Percentiles rank a stretch among this genome's conserved stretches.
Evolutionary conservation across 495 filamentous ascomycete genomes (phyloP).

Genomic region (Podospora appendiculata): DNA sequence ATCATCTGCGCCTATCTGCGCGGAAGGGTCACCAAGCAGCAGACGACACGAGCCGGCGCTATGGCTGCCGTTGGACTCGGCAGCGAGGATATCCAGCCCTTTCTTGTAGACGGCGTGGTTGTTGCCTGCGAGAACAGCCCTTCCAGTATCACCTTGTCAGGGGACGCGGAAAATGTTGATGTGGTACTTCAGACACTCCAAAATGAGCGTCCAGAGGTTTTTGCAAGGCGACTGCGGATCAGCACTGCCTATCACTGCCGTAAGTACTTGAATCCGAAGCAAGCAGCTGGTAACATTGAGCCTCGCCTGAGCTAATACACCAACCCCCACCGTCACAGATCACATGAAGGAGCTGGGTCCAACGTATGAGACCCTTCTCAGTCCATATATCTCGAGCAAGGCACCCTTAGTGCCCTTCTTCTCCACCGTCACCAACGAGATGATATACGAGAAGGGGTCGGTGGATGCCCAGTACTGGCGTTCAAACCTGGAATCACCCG

Average conservation of each 20-base stretch:
- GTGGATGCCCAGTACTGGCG: too few species aligned
- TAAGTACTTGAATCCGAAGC: not conserved
- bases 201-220: not conserved
- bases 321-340: not conserved
- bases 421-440: not conserved
- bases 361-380: not conserved
- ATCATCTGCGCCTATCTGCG: not conserved
- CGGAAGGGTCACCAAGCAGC: not conserved
- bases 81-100: not conserved
- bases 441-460: not conserved
- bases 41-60: not conserved
- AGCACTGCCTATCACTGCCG: not conserved
- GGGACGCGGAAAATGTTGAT: not conserved
- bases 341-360: not conserved
- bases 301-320: too few species aligned
- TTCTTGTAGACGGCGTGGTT: not conserved
- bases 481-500: too few species aligned
- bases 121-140: not conserved
- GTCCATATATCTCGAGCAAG: not conserved
- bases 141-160: not conserved
- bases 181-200: not conserved
- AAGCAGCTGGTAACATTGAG: too few species aligned
- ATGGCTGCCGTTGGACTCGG: not conserved
- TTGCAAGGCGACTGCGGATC: not conserved
- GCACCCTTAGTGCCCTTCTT: not conserved